Percentiles rank a stretch among this genome's conserved stretches.
Evolutionary conservation across 2,329 filamentous ascomycete genomes (phyloP).

Genomic region (Penicillium verrucosum): DNA sequence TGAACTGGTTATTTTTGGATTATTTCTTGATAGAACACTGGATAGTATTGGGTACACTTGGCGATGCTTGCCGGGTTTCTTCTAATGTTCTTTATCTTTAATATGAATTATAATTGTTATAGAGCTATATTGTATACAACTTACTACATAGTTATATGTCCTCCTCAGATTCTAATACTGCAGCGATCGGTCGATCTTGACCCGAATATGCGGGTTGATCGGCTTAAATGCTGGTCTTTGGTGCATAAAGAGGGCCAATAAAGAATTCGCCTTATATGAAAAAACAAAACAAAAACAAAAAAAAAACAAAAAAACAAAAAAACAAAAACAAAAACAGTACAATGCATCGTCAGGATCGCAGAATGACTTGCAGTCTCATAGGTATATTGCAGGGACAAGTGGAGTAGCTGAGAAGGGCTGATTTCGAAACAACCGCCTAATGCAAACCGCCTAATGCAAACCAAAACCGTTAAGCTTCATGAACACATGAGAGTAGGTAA

Average conservation of each 20-base stretch:
- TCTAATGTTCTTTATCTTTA: not conserved
- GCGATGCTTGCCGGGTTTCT: not conserved
- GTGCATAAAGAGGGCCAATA: conserved; percentile 19
- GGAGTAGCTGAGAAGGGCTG: conserved; percentile 10
- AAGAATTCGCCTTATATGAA: not conserved
- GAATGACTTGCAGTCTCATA: conserved; percentile 20
- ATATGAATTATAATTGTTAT: not conserved
- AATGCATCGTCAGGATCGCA: conserved; percentile 7
- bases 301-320: not conserved
- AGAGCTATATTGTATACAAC: not conserved
- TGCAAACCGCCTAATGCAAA: not conserved
- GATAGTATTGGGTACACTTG: not conserved
- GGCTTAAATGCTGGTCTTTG: conserved; percentile 19
- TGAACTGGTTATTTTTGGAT: not conserved
- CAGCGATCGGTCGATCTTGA: conserved; percentile 20
- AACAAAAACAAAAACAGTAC: conserved; percentile 3
- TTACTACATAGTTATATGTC: not conserved
- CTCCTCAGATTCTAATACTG: not conserved
- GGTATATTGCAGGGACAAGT: conserved; percentile 21
- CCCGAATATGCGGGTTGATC: conserved; percentile 23
- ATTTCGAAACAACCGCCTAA: conserved; percentile 2
- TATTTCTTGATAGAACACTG: not conserved
- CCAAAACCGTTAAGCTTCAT: conserved; percentile 3
- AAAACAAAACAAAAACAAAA: not conserved
- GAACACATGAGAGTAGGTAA: not conserved